Percentiles rank a stretch among this genome's conserved stretches.
These are phyloP conservation scores for Schizothecium vesticola DNA, from an alignment of 495 filamentous ascomycete genomes.

Conservation along the genomic window DNA sequence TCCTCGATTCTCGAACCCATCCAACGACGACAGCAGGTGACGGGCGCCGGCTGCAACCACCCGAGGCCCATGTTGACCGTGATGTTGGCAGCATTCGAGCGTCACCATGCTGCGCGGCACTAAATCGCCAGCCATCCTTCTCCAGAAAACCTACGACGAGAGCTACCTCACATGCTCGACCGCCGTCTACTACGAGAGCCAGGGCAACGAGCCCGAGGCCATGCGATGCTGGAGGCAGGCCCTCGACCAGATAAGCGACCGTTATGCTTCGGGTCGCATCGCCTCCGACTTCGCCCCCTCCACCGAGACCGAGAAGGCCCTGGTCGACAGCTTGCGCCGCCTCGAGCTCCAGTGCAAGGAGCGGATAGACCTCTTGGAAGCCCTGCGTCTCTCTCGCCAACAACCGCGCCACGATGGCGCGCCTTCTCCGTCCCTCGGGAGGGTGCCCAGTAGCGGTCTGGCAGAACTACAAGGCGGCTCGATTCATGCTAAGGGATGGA, in stretches of 20 bases:
- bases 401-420: conserved; percentile 43
- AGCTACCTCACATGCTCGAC: conserved; percentile 91
- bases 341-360: conserved; percentile 94
- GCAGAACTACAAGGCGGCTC: conserved; percentile 26
- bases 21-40: not conserved
- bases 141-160: conserved; percentile 98
- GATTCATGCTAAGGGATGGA: conserved; percentile 49
- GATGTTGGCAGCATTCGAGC: conserved; percentile 2
- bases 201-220: conserved; percentile 92
- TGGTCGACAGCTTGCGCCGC: conserved; percentile 73
- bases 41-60: not conserved
- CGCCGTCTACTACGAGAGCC: conserved; percentile 89
- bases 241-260: conserved; percentile 85
- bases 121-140: conserved; percentile 59
- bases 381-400: conserved; percentile 68
- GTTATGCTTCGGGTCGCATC: conserved; percentile 67
- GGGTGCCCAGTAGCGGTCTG: not conserved
- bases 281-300: conserved; percentile 64
- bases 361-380: conserved; percentile 80
- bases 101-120: conserved; percentile 71
- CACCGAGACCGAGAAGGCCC: conserved; percentile 77
- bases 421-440: not conserved
- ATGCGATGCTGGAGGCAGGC: conserved; percentile 87
- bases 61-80: not conserved
- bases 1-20: not conserved